Conservation (phyloP, 192 early-diverging fungal species). For the Podila epicladia region DNA sequence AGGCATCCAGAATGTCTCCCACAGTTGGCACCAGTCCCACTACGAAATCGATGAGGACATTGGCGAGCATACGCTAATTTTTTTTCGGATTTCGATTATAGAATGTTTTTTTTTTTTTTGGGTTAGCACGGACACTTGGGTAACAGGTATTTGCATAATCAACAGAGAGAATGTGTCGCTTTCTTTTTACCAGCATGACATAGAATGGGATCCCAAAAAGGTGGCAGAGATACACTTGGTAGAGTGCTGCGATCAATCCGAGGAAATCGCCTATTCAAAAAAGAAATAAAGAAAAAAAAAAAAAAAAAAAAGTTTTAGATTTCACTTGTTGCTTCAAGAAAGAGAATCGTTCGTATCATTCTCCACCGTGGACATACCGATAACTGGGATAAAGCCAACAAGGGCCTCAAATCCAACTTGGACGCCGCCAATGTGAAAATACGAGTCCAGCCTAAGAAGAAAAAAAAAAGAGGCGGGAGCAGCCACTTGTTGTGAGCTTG, state of each 20-base stretch:
- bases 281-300: not conserved
- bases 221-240: slow-evolving; percentile 34
- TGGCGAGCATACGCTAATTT: slow-evolving; percentile 46
- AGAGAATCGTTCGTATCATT: no score
- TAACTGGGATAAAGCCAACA: slow-evolving; percentile 36
- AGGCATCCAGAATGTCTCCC: slow-evolving; percentile 41
- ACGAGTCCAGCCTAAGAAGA: slow-evolving; percentile 21
- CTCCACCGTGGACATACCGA: slow-evolving; percentile 29
- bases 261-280: slow-evolving; percentile 29
- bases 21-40: slow-evolving; percentile 36
- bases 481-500: no score
- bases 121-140: not conserved
- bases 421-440: slow-evolving; percentile 20
- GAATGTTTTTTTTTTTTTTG: not conserved
- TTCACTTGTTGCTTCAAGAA: not conserved
- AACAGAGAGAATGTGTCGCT: not conserved
- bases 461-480: no score
- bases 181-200: slow-evolving; percentile 18
- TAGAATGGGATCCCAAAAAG: slow-evolving; percentile 31
- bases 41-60: slow-evolving; percentile 37
- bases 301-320: not conserved
- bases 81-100: no score
- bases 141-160: not conserved
- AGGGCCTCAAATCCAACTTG: slow-evolving; percentile 34
- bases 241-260: slow-evolving; percentile 30